Conservation (phyloP, 768 basidiomycete genomes). For the Tylopilus cervinicoccineus region DNA sequence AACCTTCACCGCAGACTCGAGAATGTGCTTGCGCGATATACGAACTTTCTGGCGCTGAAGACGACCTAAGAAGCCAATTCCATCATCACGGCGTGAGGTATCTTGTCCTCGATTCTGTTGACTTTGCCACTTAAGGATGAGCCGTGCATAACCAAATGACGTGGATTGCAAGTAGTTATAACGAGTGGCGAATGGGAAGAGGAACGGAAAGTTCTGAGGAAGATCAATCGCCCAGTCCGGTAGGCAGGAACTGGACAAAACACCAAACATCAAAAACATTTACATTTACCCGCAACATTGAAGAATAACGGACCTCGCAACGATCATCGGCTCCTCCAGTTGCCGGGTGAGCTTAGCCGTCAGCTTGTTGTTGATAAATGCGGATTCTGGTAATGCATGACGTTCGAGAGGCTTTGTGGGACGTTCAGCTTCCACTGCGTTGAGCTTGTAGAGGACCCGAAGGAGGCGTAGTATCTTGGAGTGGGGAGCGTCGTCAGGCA, state of each 20-base stretch:
- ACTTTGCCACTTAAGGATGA: slow-evolving; percentile 93
- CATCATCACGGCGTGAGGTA: slow-evolving; percentile 80
- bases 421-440: slow-evolving; percentile 69
- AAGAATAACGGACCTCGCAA: slow-evolving; percentile 69
- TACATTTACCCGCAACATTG: not conserved
- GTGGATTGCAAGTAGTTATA: slow-evolving; percentile 97
- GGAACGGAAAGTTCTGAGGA: slow-evolving; percentile 95
- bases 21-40: slow-evolving; percentile 89
- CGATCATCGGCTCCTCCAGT: slow-evolving; percentile 97
- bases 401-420: slow-evolving; percentile 43
- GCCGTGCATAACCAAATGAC: slow-evolving; percentile 93
- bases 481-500: slow-evolving; percentile 81
- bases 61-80: slow-evolving; percentile 88
- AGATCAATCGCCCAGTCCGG: slow-evolving; percentile 98
- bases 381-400: slow-evolving; percentile 66
- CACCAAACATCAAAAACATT: not conserved
- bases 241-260: slow-evolving; percentile 70
- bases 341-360: slow-evolving; percentile 97
- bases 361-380: slow-evolving; percentile 96
- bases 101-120: slow-evolving; percentile 79
- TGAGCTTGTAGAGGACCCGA: slow-evolving; percentile 81
- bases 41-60: slow-evolving; percentile 95
- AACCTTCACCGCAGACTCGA: slow-evolving; percentile 95
- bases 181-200: slow-evolving; percentile 97
- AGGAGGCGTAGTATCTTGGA: slow-evolving; percentile 89